Percentiles rank a stretch among this genome's conserved stretches.
Evolutionary conservation across 768 basidiomycete genomes (phyloP).

Genomic region (Fomitopsis serialis): DNA sequence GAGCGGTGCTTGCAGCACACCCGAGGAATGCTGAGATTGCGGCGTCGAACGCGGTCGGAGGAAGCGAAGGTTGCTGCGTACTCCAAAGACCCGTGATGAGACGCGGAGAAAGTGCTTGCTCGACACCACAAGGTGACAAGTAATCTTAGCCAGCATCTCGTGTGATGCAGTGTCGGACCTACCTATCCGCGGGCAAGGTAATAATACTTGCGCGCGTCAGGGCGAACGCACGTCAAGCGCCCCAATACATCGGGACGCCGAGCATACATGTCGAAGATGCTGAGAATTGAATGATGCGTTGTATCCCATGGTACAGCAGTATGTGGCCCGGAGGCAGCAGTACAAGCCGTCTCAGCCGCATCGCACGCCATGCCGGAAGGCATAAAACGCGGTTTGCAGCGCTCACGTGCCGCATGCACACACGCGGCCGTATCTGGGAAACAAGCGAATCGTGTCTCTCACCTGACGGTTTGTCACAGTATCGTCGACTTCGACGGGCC

Average conservation of each 20-base stretch:
- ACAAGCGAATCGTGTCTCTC: background rate
- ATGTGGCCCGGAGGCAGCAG: background rate
- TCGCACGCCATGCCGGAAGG: background rate
- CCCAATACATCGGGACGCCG: background rate
- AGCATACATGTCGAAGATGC: background rate
- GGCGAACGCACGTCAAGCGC: background rate
- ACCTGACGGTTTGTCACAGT: background rate
- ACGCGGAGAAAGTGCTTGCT: conserved; percentile 3
- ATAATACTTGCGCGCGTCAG: background rate
- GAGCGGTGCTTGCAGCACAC: background rate
- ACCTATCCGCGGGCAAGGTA: background rate
- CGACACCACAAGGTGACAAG: background rate
- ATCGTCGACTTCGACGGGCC: background rate
- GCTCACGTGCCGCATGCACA: conserved; percentile 1
- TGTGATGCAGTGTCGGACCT: background rate
- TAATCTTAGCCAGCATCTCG: background rate
- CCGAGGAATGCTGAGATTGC: background rate
- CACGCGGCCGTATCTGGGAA: background rate
- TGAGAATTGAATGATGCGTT: background rate
- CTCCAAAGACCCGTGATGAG: conserved; percentile 3
- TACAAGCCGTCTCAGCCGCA: background rate
- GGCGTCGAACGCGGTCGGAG: background rate
- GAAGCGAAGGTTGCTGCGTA: conserved; percentile 3
- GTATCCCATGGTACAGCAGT: background rate
- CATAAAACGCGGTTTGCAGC: conserved; percentile 3